phyloP scores from a whole-genome alignment of 495 filamentous ascomycete species.

The Bathelium albidoporum region DNA sequence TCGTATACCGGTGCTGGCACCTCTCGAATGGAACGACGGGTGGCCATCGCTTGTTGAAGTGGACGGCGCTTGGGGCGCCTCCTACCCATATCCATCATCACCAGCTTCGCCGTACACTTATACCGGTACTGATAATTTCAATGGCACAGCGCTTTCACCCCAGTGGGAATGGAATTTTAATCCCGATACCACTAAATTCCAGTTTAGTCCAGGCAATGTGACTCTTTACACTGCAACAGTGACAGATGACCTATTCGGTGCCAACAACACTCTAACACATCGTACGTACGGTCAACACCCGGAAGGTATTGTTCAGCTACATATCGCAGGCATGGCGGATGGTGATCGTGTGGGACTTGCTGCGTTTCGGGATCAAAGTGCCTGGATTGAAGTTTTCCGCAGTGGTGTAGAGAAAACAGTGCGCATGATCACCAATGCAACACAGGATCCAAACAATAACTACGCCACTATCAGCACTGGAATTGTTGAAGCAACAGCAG shows the following conservation, averaged over 20 bases:
- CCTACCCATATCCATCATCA: conserved; percentile 36
- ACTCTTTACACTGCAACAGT: conserved; percentile 41
- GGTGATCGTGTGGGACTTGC: conserved; percentile 44
- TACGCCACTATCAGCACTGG: conserved; percentile 38
- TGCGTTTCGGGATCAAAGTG: conserved; percentile 41
- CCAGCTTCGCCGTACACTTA: conserved; percentile 15
- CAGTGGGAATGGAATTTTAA: conserved; percentile 58
- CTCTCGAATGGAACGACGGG: conserved; percentile 42
- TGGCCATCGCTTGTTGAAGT: conserved; percentile 33
- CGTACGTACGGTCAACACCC: conserved; percentile 41
- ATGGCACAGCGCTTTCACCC: conserved; percentile 27
- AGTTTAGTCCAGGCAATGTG: conserved; percentile 25
- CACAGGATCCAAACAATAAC: conserved; percentile 16
- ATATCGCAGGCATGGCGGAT: conserved; percentile 37
- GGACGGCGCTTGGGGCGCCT: conserved; percentile 36
- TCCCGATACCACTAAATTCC: conserved; percentile 35
- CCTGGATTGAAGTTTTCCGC: conserved; percentile 41
- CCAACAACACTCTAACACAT: conserved; percentile 48
- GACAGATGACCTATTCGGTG: conserved; percentile 42
- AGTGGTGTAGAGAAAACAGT: conserved; percentile 17
- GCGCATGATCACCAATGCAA: conserved; percentile 25
- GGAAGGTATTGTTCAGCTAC: conserved; percentile 38
- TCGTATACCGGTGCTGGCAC: conserved; percentile 48
- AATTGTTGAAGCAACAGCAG: conserved; percentile 25
- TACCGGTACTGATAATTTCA: conserved; percentile 37